Evolutionary conservation across 306 rosid species (phyloP).

Genomic region (Dalbergia oliveri): DNA sequence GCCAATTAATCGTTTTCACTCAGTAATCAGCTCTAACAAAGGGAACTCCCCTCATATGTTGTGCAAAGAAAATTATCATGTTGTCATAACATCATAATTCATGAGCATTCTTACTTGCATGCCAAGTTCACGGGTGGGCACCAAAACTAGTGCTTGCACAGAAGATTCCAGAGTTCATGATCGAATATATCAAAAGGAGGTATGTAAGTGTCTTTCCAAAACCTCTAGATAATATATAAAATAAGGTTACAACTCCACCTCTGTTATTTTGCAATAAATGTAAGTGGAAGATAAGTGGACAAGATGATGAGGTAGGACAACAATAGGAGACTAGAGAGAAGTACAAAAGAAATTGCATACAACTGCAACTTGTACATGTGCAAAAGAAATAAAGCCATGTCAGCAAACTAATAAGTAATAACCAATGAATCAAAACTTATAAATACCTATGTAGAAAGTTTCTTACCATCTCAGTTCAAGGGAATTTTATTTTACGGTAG

Average conservation of each 20-base stretch:
- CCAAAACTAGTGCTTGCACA: slow-evolving; percentile 87
- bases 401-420: neutral
- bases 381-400: neutral
- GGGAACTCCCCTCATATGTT: slow-evolving; percentile 21
- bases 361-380: neutral
- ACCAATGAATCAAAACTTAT: neutral
- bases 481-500: neutral
- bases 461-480: slow-evolving; percentile 1
- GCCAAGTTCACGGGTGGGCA: slow-evolving; percentile 97
- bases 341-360: neutral
- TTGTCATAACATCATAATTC: slow-evolving; percentile 11
- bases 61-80: slow-evolving; percentile 34
- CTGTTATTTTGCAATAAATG: slow-evolving; percentile 15
- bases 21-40: slow-evolving; percentile 22
- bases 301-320: slow-evolving; percentile 5
- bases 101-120: slow-evolving; percentile 75
- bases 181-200: slow-evolving; percentile 75
- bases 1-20: slow-evolving; percentile 22
- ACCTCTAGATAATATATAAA: slow-evolving; percentile 75
- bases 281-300: neutral
- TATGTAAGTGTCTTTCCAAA: slow-evolving; percentile 96
- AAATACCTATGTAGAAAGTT: neutral
- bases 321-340: neutral
- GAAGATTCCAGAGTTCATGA: slow-evolving; percentile 64
- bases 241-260: slow-evolving; percentile 30